These are phyloP conservation scores for Fraxinus paxiana DNA, from an alignment of 305 asterid species.

Conservation along the genomic window DNA sequence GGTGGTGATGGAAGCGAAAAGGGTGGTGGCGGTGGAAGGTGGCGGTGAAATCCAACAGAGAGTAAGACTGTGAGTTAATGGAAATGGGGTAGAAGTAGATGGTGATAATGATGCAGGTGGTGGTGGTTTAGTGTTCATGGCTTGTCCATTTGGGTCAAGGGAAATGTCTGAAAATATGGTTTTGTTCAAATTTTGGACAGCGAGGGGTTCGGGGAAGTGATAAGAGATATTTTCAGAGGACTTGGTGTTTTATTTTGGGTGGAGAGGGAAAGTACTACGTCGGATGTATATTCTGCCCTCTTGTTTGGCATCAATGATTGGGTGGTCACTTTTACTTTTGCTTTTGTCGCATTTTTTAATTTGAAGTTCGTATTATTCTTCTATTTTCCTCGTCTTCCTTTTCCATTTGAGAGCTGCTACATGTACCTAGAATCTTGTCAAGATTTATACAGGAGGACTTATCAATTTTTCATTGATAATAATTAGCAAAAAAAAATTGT, in stretches of 20 bases:
- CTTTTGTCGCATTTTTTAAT: neutral
- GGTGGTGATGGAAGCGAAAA: constrained; percentile 25
- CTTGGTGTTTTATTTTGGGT: constrained; percentile 36
- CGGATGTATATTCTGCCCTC: constrained; percentile 25
- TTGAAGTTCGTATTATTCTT: no score
- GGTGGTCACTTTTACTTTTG: constrained; percentile 3
- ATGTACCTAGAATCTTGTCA: no score
- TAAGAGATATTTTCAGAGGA: constrained; percentile 32
- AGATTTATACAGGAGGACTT: no score
- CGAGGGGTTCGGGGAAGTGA: constrained; percentile 21
- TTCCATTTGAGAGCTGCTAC: no score
- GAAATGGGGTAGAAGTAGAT: constrained; percentile 15
- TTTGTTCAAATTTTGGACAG: constrained; percentile 5
- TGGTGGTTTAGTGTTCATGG: constrained; percentile 44
- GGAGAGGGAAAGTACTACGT: constrained; percentile 54
- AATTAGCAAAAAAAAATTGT: no score
- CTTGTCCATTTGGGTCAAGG: constrained; percentile 40
- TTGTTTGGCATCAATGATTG: constrained; percentile 1
- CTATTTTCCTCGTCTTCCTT: no score
- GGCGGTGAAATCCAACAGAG: constrained; percentile 43
- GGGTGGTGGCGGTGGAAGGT: constrained; percentile 26
- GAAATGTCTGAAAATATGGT: neutral
- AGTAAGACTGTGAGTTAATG: constrained; percentile 31
- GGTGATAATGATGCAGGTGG: constrained; percentile 15
- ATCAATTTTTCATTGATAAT: no score